phyloP scores from a whole-genome alignment of 1,284 basidiomycete genomes.

The Ceratobasidium sp. region DNA sequence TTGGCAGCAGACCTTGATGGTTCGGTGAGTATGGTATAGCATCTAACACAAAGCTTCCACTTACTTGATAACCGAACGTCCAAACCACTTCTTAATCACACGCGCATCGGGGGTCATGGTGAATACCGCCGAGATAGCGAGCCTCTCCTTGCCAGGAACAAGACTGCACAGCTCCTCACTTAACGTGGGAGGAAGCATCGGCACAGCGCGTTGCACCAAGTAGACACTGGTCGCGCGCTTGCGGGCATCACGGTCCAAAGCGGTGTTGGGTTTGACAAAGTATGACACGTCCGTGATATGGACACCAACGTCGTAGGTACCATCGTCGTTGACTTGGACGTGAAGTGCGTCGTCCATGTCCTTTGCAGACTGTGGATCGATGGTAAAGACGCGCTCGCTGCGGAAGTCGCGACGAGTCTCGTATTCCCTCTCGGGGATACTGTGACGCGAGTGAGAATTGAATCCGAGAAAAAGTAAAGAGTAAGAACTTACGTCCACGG shows the following conservation, averaged over 20 bases:
- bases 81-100: conserved; percentile 89
- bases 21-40: neutral
- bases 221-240: conserved; percentile 98
- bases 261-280: conserved; percentile 96
- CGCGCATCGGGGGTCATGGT: conserved; percentile 86
- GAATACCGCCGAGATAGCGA: conserved; percentile 90
- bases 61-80: conserved; percentile 90
- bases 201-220: conserved; percentile 92
- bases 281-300: conserved; percentile 96
- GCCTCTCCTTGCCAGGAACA: conserved; percentile 84
- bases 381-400: conserved; percentile 86
- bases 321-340: conserved; percentile 87
- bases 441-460: conserved; percentile 50
- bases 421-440: conserved; percentile 91
- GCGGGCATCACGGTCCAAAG: conserved; percentile 95
- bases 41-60: conserved; percentile 46
- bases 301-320: conserved; percentile 89
- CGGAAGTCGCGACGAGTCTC: conserved; percentile 90
- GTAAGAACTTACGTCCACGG: conserved; percentile 83
- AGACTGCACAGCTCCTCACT: conserved; percentile 95
- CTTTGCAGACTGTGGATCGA: conserved; percentile 90
- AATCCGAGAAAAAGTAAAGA: neutral
- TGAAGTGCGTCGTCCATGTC: conserved; percentile 96
- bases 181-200: conserved; percentile 93
- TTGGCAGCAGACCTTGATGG: conserved; percentile 79